Base-by-base conservation (phyloP, 1,284 basidiomycete genomes). In the Marasmius fiardii region DNA sequence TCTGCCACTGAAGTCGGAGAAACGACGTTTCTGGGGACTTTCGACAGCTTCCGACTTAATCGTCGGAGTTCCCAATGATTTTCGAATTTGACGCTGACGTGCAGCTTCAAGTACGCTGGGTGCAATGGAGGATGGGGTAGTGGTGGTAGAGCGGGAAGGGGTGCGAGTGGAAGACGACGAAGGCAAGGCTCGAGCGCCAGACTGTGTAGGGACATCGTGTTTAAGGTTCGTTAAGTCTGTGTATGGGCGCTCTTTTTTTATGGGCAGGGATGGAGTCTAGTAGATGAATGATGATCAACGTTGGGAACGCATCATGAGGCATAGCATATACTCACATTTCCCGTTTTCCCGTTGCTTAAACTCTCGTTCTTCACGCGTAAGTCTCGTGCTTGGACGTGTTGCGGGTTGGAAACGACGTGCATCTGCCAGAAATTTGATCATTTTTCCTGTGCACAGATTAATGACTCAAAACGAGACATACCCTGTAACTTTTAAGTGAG, bases 401-500 rank as follows among this genome's bases (percentile, higher is more conserved):
- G 18, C n/a, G 43, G 20, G n/a, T 57, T 34, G 6, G 44, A 23
- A 28, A 26, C 20, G 35, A 52, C 24, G 28, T 54, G 49, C 18
- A 34, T 47, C 33, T 45, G 18, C 21, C 35, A 53, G 10, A 28
- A 18, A n/a, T 24, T 24, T 11, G 54, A 18, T 5, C 45, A 34
- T 44, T 49, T 45, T 23, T 11, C 21, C 21, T 43, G 20, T 20
- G 24, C 10, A 37, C 4, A 52, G 4, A 58, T 3, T n/a, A n/a
- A 26, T 34, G 48, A n/a, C 55, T 34, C 12, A 35, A 37, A 63
- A 31, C 73, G 53, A 37, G 63, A 31, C 73, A 53, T 63, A 81
- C 80, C 53, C 74, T 68, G 63, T 79, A 82, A 1, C 70, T 64
- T 16, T 66, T 65, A 39, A 83, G 62, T 16, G 74, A 74, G 11